phyloP scores from a whole-genome alignment of 331 rosid genomes.

The Spiraea crenata region DNA sequence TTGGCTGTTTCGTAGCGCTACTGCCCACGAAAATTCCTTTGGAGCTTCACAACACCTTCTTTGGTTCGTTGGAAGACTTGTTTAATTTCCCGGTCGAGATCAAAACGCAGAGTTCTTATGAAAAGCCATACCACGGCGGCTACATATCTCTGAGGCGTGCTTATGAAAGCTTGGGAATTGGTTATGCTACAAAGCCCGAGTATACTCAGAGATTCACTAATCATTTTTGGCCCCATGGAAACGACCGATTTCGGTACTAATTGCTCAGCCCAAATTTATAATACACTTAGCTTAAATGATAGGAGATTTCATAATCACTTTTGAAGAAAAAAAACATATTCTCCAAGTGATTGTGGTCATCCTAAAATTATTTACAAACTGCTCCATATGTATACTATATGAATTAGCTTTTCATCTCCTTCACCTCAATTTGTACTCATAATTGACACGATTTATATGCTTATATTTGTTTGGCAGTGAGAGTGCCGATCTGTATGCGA shows the following conservation, averaged over 20 bases:
- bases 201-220: not conserved
- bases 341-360: too few relatives aligned
- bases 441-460: too few relatives aligned
- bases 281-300: too few relatives aligned
- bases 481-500: not conserved
- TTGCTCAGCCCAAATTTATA: not conserved
- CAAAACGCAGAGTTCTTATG: not conserved
- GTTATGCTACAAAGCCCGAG: not conserved
- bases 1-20: constrained; percentile 24
- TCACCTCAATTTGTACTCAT: too few relatives aligned
- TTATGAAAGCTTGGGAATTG: constrained; percentile 19
- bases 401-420: too few relatives aligned
- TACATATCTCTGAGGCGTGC: not conserved
- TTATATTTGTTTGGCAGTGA: not conserved
- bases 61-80: constrained; percentile 7
- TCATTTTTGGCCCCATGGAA: constrained; percentile 26
- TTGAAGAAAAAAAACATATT: too few relatives aligned
- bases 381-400: too few relatives aligned
- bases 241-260: constrained; percentile 12
- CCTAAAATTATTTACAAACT: too few relatives aligned
- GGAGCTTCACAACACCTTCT: constrained; percentile 24
- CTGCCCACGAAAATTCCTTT: constrained; percentile 1
- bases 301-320: too few relatives aligned
- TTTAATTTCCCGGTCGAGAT: constrained; percentile 3
- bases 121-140: constrained; percentile 7